These are phyloP conservation scores for Ceratobasidium sp. DNA, from an alignment of 1,284 basidiomycete species.

Conservation along the genomic window DNA sequence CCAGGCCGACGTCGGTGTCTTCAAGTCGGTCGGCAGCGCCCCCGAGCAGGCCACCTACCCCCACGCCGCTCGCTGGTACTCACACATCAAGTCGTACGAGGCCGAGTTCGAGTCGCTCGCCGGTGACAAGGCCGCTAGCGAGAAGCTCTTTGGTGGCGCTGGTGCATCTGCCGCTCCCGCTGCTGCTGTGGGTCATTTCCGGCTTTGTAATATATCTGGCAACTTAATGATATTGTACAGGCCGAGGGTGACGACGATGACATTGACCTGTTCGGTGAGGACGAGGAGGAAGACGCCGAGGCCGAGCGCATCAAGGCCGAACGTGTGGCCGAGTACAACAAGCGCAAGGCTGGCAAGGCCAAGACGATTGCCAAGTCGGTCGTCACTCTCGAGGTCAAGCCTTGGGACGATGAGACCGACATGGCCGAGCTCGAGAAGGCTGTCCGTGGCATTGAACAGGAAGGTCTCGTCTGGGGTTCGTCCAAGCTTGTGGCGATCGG, in stretches of 20 bases:
- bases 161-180: constrained; percentile 54
- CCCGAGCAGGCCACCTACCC: constrained; percentile 75
- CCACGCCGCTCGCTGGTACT: constrained; percentile 91
- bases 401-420: constrained; percentile 99
- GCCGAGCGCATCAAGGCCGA: constrained; percentile 94
- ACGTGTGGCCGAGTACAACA: constrained; percentile 93
- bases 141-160: constrained; percentile 67
- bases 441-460: constrained; percentile 87
- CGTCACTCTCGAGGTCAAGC: constrained; percentile 97
- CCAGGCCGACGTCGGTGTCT: constrained; percentile 96
- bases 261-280: constrained; percentile 90
- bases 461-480: constrained; percentile 94
- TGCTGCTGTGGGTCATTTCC: constrained; percentile 49
- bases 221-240: neutral
- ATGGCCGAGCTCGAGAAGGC: constrained; percentile 84
- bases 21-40: constrained; percentile 72
- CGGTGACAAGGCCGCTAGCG: constrained; percentile 84
- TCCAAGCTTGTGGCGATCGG: constrained; percentile 93
- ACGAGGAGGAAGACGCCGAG: constrained; percentile 88
- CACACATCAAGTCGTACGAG: constrained; percentile 87
- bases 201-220: neutral
- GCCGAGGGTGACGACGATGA: constrained; percentile 90
- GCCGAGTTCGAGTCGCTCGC: constrained; percentile 80
- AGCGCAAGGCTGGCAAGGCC: constrained; percentile 91
- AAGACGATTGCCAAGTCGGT: constrained; percentile 93